Base-by-base conservation (phyloP, 495 filamentous ascomycete species). In the Xanthoparmelia taractica region DNA sequence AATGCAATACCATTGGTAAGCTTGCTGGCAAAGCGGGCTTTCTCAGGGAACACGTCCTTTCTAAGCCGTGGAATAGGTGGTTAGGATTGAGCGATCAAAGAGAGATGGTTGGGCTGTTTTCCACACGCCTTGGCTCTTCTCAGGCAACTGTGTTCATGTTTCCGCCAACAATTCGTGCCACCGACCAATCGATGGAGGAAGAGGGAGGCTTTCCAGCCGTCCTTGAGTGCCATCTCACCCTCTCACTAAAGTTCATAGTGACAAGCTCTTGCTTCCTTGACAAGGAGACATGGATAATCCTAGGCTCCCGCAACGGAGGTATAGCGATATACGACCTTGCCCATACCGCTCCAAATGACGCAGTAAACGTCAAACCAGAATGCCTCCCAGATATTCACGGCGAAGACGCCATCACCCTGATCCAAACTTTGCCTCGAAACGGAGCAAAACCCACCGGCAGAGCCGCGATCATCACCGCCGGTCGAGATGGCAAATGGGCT, bases 401-500 rank as follows among this genome's bases (percentile, higher is more conserved):
- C 29, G 78, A 79, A 64, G 89, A 96, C 59, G 82, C 88, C 17
- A 79, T 96, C 57, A 95, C 86, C 0, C 77, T 78, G 10, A 84
- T 97, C 38, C 68, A 78, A 15, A 40, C 63, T 0, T 58, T 82
- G 2, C 66, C 68, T 27, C 63, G 73, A n/a, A 47, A 65, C 6
- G 58, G 56, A 41, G 59, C 58, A 54, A 61, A 33, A 25, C 3
- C 41, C 8, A 38, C 23, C 36, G 5, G 65, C 36, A 15, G 50
- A 27, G 40, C 15, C 38, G 81, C 76, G 48, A 75, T 91, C 43
- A 66, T 95, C 25, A 87, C 87, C 0, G 84, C 86, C 36, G 87
- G 85, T 37, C 82, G 92, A 48, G 87, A 96, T 73, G 90, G 91
- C 0, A 81, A 73, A 38, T 91, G 86, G 66, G 82, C 85, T 37